Conservation (phyloP, 2,329 filamentous ascomycete genomes). For the Cephalotrichum gorgonifer region DNA sequence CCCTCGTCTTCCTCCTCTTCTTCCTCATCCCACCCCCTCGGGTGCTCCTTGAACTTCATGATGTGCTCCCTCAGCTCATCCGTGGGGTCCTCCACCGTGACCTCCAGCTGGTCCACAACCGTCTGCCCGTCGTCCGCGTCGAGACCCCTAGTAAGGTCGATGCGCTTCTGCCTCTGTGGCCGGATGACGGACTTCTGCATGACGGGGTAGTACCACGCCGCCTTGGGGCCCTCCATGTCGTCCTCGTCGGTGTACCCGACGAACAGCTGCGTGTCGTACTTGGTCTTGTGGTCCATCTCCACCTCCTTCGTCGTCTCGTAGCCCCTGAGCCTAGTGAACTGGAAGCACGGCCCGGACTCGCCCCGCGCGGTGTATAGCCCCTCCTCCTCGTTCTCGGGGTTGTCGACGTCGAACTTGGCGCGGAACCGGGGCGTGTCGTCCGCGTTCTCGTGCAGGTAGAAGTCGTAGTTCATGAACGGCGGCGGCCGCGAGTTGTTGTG, state of each 20-base stretch:
- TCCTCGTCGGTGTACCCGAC: constrained; percentile 46
- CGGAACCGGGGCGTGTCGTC: constrained; percentile 44
- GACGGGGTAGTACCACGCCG: constrained; percentile 58
- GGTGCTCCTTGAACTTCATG: constrained; percentile 40
- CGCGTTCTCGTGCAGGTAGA: constrained; percentile 46
- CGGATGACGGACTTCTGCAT: constrained; percentile 54
- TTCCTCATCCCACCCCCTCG: constrained; percentile 35
- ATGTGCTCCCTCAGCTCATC: constrained; percentile 43
- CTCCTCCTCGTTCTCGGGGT: constrained; percentile 42
- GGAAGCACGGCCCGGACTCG: constrained; percentile 40
- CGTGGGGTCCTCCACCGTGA: constrained; percentile 43
- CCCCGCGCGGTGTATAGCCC: constrained; percentile 43
- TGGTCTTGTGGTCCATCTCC: constrained; percentile 44
- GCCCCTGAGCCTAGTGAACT: constrained; percentile 49
- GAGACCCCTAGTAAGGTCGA: constrained; percentile 40
- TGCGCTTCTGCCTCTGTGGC: constrained; percentile 54
- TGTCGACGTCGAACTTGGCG: constrained; percentile 47
- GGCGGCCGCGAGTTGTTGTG: constrained; percentile 42
- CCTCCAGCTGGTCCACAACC: constrained; percentile 44
- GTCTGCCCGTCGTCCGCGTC: constrained; percentile 36
- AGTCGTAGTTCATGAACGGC: constrained; percentile 55
- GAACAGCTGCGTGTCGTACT: constrained; percentile 55
- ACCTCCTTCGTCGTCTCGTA: constrained; percentile 54
- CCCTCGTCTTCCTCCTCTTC: constrained; percentile 17
- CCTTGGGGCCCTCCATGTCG: constrained; percentile 40